These are phyloP conservation scores for Peniophora sp. DNA, from an alignment of 1,284 basidiomycete species.

Conservation along the genomic window DNA sequence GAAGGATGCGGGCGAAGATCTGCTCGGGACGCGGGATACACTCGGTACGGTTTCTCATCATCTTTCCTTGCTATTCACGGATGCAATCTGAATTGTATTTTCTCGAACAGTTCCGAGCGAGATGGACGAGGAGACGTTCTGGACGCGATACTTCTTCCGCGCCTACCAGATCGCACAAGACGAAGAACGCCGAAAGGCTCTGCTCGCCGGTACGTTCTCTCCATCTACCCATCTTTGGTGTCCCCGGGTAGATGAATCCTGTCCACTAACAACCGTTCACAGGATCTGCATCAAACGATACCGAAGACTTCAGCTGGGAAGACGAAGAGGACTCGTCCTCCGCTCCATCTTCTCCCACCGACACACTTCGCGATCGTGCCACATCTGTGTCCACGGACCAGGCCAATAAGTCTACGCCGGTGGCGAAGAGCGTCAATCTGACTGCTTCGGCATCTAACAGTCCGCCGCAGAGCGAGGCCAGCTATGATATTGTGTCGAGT, in stretches of 20 bases:
- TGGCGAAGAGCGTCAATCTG: slow-evolving; percentile 11
- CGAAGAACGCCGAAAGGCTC: slow-evolving; percentile 72
- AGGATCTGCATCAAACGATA: slow-evolving; percentile 56
- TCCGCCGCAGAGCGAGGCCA: slow-evolving; percentile 56
- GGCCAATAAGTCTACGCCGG: slow-evolving; percentile 9
- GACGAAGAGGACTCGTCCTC: slow-evolving; percentile 49
- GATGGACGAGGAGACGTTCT: slow-evolving; percentile 69
- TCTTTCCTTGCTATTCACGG: neutral
- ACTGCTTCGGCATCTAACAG: slow-evolving; percentile 32
- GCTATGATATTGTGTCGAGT: slow-evolving; percentile 66
- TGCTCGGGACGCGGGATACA: slow-evolving; percentile 51
- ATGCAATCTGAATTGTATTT: neutral
- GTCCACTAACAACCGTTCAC: slow-evolving; percentile 3
- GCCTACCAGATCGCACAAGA: slow-evolving; percentile 79
- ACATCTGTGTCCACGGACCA: slow-evolving; percentile 10
- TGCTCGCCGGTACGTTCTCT: slow-evolving; percentile 61
- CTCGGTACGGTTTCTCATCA: too few relatives aligned
- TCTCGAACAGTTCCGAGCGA: slow-evolving; percentile 60
- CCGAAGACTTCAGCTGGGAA: slow-evolving; percentile 80
- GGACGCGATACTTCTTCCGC: slow-evolving; percentile 90
- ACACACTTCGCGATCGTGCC: slow-evolving; percentile 8
- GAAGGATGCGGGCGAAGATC: slow-evolving; percentile 46
- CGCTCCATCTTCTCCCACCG: slow-evolving; percentile 31
- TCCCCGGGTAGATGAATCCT: slow-evolving; percentile 8
- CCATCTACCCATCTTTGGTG: neutral